These are phyloP conservation scores for Auriculariales sp. DNA, from an alignment of 768 basidiomycete genomes.

Conservation along the genomic window DNA sequence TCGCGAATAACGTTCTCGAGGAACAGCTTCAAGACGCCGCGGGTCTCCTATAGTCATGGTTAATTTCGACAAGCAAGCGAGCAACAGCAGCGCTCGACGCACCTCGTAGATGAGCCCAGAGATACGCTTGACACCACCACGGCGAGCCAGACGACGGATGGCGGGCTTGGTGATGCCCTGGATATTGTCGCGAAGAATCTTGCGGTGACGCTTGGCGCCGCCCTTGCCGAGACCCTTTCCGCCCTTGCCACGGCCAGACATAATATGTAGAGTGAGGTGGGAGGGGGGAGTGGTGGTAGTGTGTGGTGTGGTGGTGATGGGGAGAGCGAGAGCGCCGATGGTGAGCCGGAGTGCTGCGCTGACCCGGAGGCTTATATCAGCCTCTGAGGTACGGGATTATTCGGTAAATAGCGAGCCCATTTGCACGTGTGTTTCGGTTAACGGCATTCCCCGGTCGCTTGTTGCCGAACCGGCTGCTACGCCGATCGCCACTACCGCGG, in stretches of 20 bases:
- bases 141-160: conserved; percentile 31
- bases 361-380: background rate
- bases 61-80: no score
- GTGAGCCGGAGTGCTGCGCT: background rate
- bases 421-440: background rate
- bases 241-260: conserved; percentile 31
- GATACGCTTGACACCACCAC: conserved; percentile 38
- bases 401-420: no score
- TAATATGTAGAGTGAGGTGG: conserved; percentile 10
- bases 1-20: conserved; percentile 28
- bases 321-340: background rate
- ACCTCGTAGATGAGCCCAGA: conserved; percentile 31
- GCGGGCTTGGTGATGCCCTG: conserved; percentile 27
- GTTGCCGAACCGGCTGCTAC: background rate
- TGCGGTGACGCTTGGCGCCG: conserved; percentile 11
- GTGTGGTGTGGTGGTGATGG: background rate
- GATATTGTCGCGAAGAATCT: conserved; percentile 15
- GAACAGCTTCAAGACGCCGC: conserved; percentile 34
- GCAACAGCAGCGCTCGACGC: conserved; percentile 35
- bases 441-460: background rate
- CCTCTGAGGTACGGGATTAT: no score
- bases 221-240: conserved; percentile 6
- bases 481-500: no score
- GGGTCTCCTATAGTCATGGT: no score
- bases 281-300: background rate